A percentile compares a stretch with the other conserved stretches of the same genome.
Conservation (phyloP, 2,329 filamentous ascomycete genomes). For the Calonectria pseudoreteaudii region DNA sequence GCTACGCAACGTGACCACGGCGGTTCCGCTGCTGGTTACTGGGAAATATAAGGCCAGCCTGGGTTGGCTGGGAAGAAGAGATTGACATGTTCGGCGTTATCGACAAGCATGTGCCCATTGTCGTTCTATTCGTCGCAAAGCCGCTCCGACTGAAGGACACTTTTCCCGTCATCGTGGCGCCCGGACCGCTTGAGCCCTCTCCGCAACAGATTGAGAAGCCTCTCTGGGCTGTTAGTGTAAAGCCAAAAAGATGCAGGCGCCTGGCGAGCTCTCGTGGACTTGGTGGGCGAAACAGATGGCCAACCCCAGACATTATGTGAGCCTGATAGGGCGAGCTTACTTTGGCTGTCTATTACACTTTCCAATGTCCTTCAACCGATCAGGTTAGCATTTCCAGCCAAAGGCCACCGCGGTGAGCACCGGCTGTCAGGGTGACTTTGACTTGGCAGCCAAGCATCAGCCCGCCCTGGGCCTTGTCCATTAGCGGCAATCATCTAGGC, state of each 20-base stretch:
- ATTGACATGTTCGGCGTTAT: conserved; percentile 10
- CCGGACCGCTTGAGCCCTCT: neutral
- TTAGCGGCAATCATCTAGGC: neutral
- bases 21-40: neutral
- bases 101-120: conserved; percentile 8
- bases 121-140: neutral
- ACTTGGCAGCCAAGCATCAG: neutral
- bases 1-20: neutral
- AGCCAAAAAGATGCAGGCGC: neutral
- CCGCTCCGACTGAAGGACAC: conserved; percentile 2
- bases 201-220: neutral
- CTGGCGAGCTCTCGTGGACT: neutral
- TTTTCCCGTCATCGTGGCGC: neutral
- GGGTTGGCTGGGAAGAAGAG: neutral
- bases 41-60: neutral
- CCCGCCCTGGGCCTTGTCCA: neutral
- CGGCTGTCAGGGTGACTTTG: too few species aligned
- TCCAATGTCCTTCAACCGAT: neutral
- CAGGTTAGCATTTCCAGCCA: neutral
- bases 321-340: neutral
- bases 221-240: neutral
- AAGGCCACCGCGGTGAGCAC: too few species aligned
- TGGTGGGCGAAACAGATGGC: neutral
- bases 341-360: neutral
- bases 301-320: too few species aligned